Evolutionary conservation across 805 yeast genomes (phyloP).

Genomic region (Myxozyma sirexii): DNA sequence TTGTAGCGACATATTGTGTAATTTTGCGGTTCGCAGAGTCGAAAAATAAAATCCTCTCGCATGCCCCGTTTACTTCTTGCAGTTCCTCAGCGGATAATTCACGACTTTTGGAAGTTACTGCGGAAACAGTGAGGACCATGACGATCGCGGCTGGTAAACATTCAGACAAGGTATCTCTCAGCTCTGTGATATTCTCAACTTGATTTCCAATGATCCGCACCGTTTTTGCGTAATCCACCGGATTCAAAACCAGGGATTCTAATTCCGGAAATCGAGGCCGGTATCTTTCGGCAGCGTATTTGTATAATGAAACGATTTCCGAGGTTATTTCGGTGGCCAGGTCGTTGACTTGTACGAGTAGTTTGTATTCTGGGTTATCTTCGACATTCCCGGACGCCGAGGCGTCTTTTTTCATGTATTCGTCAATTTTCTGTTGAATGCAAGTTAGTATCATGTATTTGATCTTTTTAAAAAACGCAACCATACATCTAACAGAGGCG

Average conservation of each 20-base stretch:
- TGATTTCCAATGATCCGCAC: constrained; percentile 57
- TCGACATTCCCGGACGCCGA: constrained; percentile 39
- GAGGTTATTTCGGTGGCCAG: constrained; percentile 55
- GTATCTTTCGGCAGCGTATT: constrained; percentile 57
- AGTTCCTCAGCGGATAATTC: constrained; percentile 45
- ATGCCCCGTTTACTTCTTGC: constrained; percentile 48
- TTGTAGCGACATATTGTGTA: constrained; percentile 57
- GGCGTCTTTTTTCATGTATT: constrained; percentile 29
- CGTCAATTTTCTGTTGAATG: constrained; percentile 19
- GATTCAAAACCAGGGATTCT: constrained; percentile 60
- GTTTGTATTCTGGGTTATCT: constrained; percentile 50
- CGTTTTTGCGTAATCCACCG: constrained; percentile 61
- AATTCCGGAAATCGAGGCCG: constrained; percentile 70
- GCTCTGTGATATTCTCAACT: constrained; percentile 40
- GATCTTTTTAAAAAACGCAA: neutral
- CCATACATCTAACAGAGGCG: constrained; percentile 19
- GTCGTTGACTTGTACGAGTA: constrained; percentile 58
- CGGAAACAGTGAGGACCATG: constrained; percentile 74
- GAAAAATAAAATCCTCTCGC: constrained; percentile 53
- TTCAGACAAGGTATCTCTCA: constrained; percentile 43
- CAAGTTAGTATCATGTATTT: neutral
- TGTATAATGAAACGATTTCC: constrained; percentile 56
- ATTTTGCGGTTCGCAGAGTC: constrained; percentile 50
- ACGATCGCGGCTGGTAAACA: constrained; percentile 65
- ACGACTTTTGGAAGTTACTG: constrained; percentile 51